Evolutionary conservation across 371 early-diverging fungal genomes (phyloP).

Genomic region (Phascolomyces articulosus): DNA sequence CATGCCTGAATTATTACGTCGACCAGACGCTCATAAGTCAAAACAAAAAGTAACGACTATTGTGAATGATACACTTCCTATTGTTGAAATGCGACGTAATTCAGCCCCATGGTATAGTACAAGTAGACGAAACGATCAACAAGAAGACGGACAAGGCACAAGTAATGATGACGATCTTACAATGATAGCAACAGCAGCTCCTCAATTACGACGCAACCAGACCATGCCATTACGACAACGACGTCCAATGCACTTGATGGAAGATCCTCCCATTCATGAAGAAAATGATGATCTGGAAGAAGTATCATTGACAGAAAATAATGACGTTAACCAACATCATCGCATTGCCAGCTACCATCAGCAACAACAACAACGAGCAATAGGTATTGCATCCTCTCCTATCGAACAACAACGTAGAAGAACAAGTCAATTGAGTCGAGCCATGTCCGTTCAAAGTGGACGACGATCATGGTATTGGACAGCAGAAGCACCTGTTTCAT

Average conservation of each 20-base stretch:
- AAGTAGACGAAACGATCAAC: not conserved
- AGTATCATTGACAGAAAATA: not conserved
- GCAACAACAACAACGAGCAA: not conserved
- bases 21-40: not conserved
- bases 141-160: not conserved
- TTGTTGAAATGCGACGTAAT: not conserved
- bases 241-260: not conserved
- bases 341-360: not conserved
- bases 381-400: too few relatives aligned
- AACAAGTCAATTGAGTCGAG: not conserved
- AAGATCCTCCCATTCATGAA: not conserved
- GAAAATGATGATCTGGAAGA: not conserved
- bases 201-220: not conserved
- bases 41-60: not conserved
- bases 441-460: not conserved
- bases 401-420: too few relatives aligned
- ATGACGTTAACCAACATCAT: not conserved
- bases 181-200: not conserved
- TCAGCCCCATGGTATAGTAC: slow-evolving; percentile 3
- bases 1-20: not conserved
- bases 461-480: not conserved
- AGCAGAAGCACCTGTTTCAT: not conserved
- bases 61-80: not conserved
- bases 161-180: not conserved
- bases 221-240: not conserved